These are phyloP conservation scores for Irineochytrium annulatum DNA, from an alignment of 192 early-diverging fungal genomes.

Conservation along the genomic window DNA sequence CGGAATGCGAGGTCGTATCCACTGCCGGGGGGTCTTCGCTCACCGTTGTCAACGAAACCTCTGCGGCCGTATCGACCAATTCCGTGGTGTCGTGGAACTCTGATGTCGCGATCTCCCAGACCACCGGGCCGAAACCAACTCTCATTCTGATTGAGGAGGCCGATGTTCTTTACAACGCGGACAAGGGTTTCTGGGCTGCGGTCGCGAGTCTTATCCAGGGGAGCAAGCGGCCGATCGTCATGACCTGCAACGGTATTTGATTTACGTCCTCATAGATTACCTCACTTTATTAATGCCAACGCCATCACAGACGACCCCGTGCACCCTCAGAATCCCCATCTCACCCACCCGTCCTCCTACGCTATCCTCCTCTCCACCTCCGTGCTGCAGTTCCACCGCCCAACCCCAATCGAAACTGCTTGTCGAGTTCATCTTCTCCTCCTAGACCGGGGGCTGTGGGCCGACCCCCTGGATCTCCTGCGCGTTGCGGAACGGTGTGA, in stretches of 20 bases:
- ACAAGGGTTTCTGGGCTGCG: slow-evolving; percentile 73
- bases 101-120: too few species aligned
- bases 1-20: too few species aligned
- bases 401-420: slow-evolving; percentile 2
- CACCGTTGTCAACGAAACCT: background rate
- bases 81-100: too few species aligned
- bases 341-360: background rate
- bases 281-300: background rate
- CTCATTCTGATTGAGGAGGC: slow-evolving; percentile 81
- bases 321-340: slow-evolving; percentile 1
- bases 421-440: slow-evolving; percentile 21
- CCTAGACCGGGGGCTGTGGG: slow-evolving; percentile 5
- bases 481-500: background rate
- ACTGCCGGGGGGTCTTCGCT: too few species aligned
- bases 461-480: background rate
- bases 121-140: slow-evolving; percentile 57
- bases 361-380: slow-evolving; percentile 1
- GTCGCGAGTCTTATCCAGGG: slow-evolving; percentile 64
- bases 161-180: slow-evolving; percentile 76
- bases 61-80: too few species aligned
- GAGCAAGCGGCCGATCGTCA: slow-evolving; percentile 75
- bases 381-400: slow-evolving; percentile 3
- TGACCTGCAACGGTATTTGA: slow-evolving; percentile 63
- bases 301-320: slow-evolving; percentile 17
- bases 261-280: background rate